phyloP scores from a whole-genome alignment of 2,329 filamentous ascomycete species.

The Penicillium capsulatum region DNA sequence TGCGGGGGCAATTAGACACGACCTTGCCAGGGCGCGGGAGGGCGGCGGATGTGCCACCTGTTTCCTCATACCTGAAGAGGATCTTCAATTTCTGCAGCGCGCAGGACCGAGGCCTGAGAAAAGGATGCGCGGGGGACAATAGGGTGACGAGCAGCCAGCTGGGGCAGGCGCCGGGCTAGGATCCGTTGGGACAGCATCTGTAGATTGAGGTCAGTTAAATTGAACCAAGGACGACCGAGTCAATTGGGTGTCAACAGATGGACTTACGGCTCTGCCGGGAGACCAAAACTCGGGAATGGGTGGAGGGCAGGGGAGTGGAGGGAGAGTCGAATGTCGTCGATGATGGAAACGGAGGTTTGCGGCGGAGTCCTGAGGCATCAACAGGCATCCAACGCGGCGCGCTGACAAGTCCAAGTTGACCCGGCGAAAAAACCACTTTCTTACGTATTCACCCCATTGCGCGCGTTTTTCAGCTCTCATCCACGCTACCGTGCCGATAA shows the following conservation, averaged over 20 bases:
- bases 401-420: constrained; percentile 31
- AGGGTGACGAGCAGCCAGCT: constrained; percentile 37
- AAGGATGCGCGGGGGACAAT: constrained; percentile 40
- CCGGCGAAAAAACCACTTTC: constrained; percentile 41
- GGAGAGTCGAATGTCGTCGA: constrained; percentile 17
- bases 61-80: constrained; percentile 40
- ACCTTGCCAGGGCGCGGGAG: background rate
- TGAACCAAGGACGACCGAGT: no score
- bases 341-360: constrained; percentile 31
- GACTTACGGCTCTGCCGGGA: constrained; percentile 28
- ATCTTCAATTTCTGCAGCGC: constrained; percentile 39
- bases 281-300: constrained; percentile 18
- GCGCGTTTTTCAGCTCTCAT: constrained; percentile 34
- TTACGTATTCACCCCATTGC: constrained; percentile 34
- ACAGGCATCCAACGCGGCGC: constrained; percentile 19
- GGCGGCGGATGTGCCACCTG: background rate
- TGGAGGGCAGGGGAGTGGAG: constrained; percentile 20
- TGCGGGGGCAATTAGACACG: constrained; percentile 22
- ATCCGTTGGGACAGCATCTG: constrained; percentile 47
- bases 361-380: constrained; percentile 17
- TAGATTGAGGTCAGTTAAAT: background rate
- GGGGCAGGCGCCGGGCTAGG: constrained; percentile 41
- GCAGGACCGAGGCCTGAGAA: constrained; percentile 39
- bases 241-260: constrained; percentile 21
- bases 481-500: constrained; percentile 42